Conservation (phyloP, 305 asterid species). For the Coffea humblotiana region DNA sequence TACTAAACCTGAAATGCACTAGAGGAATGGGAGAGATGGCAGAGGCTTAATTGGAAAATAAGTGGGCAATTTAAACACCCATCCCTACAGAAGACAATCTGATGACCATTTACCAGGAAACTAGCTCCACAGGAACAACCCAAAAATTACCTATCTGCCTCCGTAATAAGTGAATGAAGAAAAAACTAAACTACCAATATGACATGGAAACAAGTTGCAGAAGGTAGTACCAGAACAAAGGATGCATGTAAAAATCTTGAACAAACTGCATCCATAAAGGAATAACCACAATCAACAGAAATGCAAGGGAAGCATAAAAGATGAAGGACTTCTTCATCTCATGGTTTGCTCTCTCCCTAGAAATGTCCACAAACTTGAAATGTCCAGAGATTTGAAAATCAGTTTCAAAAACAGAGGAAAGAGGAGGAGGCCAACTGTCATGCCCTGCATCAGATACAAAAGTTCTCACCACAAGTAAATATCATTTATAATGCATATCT, state of each 20-base stretch:
- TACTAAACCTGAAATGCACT: neutral
- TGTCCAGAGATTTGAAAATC: slow-evolving; percentile 40
- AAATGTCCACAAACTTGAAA: slow-evolving; percentile 31
- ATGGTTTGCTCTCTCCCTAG: slow-evolving; percentile 32
- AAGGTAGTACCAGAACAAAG: slow-evolving; percentile 63
- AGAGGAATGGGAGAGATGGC: neutral
- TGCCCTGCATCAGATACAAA: slow-evolving; percentile 57
- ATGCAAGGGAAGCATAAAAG: slow-evolving; percentile 53
- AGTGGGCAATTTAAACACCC: neutral
- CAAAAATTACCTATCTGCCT: neutral
- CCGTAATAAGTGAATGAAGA: neutral
- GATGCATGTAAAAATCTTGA: slow-evolving; percentile 68
- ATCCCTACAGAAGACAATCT: neutral
- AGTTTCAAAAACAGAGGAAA: slow-evolving; percentile 62
- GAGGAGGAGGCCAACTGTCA: slow-evolving; percentile 71
- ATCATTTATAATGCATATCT: neutral
- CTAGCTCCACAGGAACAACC: neutral
- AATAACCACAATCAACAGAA: slow-evolving; percentile 50
- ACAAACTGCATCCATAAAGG: slow-evolving; percentile 96
- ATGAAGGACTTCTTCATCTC: slow-evolving; percentile 55
- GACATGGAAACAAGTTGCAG: slow-evolving; percentile 12
- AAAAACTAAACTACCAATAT: slow-evolving; percentile 14
- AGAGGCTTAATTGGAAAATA: neutral
- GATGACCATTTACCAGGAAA: neutral
- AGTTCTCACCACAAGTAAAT: neutral